phyloP scores from a whole-genome alignment of 371 early-diverging fungal genomes.

The Mortierella sp. region DNA sequence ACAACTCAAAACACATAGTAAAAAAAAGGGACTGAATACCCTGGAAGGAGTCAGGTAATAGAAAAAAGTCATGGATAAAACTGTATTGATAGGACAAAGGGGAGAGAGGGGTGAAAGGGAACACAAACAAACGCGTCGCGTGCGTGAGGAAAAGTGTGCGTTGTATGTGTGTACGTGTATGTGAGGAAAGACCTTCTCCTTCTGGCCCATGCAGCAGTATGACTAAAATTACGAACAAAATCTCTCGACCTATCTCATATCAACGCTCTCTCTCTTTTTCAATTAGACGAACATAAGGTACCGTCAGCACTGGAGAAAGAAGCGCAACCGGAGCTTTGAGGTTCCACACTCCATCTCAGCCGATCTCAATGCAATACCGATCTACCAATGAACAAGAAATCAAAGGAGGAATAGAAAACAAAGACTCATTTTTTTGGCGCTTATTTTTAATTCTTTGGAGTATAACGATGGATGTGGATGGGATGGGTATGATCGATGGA shows the following conservation, averaged over 20 bases:
- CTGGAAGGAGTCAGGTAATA: neutral
- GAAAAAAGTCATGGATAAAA: neutral
- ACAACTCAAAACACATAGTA: neutral
- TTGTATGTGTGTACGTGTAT: neutral
- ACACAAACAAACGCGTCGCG: constrained; percentile 15
- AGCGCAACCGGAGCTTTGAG: neutral
- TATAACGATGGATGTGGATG: neutral
- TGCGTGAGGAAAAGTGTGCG: neutral
- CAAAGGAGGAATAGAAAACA: neutral
- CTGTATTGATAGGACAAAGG: neutral
- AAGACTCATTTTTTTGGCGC: neutral
- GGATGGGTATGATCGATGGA: neutral
- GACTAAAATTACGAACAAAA: too few relatives aligned
- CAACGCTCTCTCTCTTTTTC: too few relatives aligned
- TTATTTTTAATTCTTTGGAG: constrained; percentile 3
- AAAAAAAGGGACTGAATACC: neutral
- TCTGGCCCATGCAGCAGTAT: too few relatives aligned
- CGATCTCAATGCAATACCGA: neutral
- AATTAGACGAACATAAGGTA: too few relatives aligned
- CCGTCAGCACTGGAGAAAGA: too few relatives aligned
- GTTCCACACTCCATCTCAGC: neutral
- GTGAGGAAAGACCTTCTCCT: neutral
- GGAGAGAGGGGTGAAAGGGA: neutral
- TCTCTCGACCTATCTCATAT: too few relatives aligned
- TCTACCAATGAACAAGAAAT: neutral